Evolutionary conservation across 2,329 filamentous ascomycete species (phyloP).

Genomic region (Dothideomycetes sp.): DNA sequence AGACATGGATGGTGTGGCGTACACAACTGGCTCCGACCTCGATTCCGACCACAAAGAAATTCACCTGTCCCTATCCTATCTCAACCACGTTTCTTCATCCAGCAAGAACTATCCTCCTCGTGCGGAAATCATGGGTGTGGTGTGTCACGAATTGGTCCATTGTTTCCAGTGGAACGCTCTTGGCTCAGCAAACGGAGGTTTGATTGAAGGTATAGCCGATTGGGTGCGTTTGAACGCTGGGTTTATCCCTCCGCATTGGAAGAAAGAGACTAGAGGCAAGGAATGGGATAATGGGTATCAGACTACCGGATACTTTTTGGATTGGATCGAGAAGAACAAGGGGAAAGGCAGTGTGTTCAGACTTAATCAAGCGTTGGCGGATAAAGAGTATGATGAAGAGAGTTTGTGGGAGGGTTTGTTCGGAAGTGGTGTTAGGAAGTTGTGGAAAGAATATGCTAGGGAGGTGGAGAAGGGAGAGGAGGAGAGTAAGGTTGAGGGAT

Average conservation of each 20-base stretch:
- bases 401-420: slow-evolving; percentile 61
- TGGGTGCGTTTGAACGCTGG: slow-evolving; percentile 73
- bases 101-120: slow-evolving; percentile 33
- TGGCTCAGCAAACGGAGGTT: slow-evolving; percentile 51
- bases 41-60: slow-evolving; percentile 89
- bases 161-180: slow-evolving; percentile 75
- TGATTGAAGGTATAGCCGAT: slow-evolving; percentile 88
- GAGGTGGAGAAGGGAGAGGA: slow-evolving; percentile 32
- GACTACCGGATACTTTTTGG: slow-evolving; percentile 81
- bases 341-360: slow-evolving; percentile 43
- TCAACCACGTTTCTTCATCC: slow-evolving; percentile 29
- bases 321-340: slow-evolving; percentile 65
- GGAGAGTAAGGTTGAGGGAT: slow-evolving; percentile 10
- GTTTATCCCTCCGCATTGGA: slow-evolving; percentile 78
- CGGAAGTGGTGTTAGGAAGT: slow-evolving; percentile 53
- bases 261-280: slow-evolving; percentile 39
- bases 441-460: slow-evolving; percentile 66
- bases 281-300: slow-evolving; percentile 89
- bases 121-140: slow-evolving; percentile 65
- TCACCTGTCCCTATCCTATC: slow-evolving; percentile 73
- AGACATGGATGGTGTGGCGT: slow-evolving; percentile 75
- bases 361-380: slow-evolving; percentile 58
- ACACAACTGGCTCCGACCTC: slow-evolving; percentile 71
- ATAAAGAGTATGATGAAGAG: slow-evolving; percentile 54
- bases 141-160: slow-evolving; percentile 90